Conservation (phyloP, 495 filamentous ascomycete species). For the Neurospora hispaniola region DNA sequence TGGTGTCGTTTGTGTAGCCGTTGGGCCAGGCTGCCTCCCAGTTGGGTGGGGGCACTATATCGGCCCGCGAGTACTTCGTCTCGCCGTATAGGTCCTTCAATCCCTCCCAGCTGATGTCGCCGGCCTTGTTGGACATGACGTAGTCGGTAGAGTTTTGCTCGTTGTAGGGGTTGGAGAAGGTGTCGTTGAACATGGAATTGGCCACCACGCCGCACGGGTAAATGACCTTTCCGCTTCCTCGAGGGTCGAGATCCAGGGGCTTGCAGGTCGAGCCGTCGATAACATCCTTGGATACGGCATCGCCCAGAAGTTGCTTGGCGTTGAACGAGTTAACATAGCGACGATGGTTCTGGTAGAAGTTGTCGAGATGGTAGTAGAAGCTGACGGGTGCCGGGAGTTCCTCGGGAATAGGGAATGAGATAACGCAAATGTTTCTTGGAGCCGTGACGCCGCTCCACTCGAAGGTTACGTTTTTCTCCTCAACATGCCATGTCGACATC, state of each 20-base stretch:
- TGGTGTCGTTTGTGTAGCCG: slow-evolving; percentile 51
- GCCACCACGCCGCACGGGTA: slow-evolving; percentile 96
- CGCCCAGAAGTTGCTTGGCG: slow-evolving; percentile 68
- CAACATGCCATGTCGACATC: slow-evolving; percentile 21
- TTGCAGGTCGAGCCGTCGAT: slow-evolving; percentile 63
- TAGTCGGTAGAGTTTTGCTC: slow-evolving; percentile 36
- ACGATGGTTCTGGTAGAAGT: slow-evolving; percentile 99
- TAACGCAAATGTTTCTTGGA: slow-evolving; percentile 39
- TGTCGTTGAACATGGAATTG: slow-evolving; percentile 96
- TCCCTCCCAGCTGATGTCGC: slow-evolving; percentile 69
- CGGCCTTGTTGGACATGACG: slow-evolving; percentile 56
- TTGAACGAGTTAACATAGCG: slow-evolving; percentile 88
- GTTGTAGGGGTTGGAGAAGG: slow-evolving; percentile 56
- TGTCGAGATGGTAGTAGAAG: slow-evolving; percentile 89
- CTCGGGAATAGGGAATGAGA: slow-evolving; percentile 71
- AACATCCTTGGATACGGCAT: slow-evolving; percentile 45
- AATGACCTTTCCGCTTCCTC: slow-evolving; percentile 51
- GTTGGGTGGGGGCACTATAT: slow-evolving; percentile 76
- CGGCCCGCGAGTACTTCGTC: slow-evolving; percentile 46
- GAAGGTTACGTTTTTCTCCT: slow-evolving; percentile 11
- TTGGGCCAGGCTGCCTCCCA: slow-evolving; percentile 59
- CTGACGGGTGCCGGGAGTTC: slow-evolving; percentile 67
- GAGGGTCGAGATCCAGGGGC: slow-evolving; percentile 50
- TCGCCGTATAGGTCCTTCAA: slow-evolving; percentile 66
- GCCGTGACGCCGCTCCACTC: slow-evolving; percentile 12